Conservation (phyloP, 306 rosid species). For the Begonia peltatifolia region DNA sequence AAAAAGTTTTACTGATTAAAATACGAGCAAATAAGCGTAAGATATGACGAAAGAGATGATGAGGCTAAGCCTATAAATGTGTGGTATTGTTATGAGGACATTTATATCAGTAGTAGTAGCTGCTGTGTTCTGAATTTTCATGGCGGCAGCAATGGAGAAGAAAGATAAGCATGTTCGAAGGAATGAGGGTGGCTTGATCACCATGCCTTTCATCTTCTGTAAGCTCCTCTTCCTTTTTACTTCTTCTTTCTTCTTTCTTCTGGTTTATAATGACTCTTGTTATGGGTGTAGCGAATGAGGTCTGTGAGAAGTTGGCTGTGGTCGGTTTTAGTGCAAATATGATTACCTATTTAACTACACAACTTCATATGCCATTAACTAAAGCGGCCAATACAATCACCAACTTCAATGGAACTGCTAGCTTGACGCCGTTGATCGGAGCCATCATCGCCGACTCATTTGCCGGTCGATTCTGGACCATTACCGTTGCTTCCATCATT, state of each 20-base stretch:
- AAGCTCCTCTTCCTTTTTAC: not conserved
- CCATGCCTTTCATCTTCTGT: slow-evolving; percentile 98
- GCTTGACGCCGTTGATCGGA: slow-evolving; percentile 86
- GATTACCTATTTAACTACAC: slow-evolving; percentile 75
- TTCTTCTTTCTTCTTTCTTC: not conserved
- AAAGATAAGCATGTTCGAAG: slow-evolving; percentile 19
- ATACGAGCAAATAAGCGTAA: too few relatives aligned
- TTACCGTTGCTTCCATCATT: slow-evolving; percentile 51
- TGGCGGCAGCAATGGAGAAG: slow-evolving; percentile 27
- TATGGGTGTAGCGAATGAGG: slow-evolving; percentile 50
- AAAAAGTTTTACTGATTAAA: too few relatives aligned
- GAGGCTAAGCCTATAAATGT: slow-evolving; percentile 3
- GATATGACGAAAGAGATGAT: not conserved
- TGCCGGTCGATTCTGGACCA: slow-evolving; percentile 75
- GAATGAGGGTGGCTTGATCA: slow-evolving; percentile 59
- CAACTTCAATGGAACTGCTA: slow-evolving; percentile 67
- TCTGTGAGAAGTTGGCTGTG: slow-evolving; percentile 83
- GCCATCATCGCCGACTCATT: slow-evolving; percentile 78
- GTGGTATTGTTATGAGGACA: not conserved
- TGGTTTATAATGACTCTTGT: not conserved
- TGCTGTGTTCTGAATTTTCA: too few relatives aligned
- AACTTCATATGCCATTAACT: slow-evolving; percentile 76
- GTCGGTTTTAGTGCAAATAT: slow-evolving; percentile 75
- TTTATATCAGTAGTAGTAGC: not conserved
- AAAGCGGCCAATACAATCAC: slow-evolving; percentile 89